Base-by-base conservation (phyloP, 805 yeast species). In the Candida rishiriensis region DNA sequence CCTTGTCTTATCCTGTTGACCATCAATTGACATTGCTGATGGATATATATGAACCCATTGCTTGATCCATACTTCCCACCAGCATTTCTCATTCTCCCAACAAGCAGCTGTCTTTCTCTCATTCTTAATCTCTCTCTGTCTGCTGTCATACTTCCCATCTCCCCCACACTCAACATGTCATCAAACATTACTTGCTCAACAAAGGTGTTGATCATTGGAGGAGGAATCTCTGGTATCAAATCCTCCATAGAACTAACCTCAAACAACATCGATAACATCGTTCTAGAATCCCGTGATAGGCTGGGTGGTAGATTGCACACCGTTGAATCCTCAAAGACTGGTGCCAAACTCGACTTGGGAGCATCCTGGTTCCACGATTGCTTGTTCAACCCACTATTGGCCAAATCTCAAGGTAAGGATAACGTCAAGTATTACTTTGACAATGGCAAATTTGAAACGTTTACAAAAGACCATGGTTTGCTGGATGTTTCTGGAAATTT, bases 301-400 rank as follows among this genome's bases (percentile, higher is more conserved):
- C 49, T 82, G 2, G 95, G 95, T 10, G 95, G 95, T 1, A 66
- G 95, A 41, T 58, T 83, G 10, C 56, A 68, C 15, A 76, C 85
- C 2, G 71, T 69, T 29, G 36, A 30, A 30, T 43, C 53, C 41
- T 36, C 56, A 26, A 53, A 56, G 3, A 39, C 54, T 7, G 63
- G 62, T 7, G 45, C 57, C 11, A 54, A 64, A 7, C 75, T 83
- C 44, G 96, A 88, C 59, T 52, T 88, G 15, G 97, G 97, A 1
- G 96, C 95, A 0, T 78, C 91, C 10, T 89, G 97, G 97, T 85
- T 85, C 60, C 97, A 89, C 56, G 96, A 88, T 51, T 77, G 88
- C 6, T 63, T 87, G 41, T 70, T 73, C 36, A 89, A 89, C 56
- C 66, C 77, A 1, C 68, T 85, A 26, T 76, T 87, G 44, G 63